Evolutionary conservation across 805 yeast genomes (phyloP).

Genomic region (Metschnikowia henanensis): DNA sequence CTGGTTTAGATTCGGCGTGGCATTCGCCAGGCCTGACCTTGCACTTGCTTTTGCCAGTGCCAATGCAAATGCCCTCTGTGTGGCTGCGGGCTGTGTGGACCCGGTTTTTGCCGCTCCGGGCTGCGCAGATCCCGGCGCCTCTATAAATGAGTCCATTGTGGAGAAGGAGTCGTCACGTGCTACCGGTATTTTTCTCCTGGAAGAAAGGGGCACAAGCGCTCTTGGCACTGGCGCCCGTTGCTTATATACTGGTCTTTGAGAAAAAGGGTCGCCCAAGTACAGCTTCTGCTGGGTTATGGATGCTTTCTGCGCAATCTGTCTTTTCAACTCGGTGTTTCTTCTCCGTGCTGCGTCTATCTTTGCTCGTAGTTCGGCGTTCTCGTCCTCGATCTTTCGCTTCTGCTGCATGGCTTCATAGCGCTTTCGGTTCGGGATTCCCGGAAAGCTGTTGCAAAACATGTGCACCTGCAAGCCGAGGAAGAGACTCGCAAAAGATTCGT

Average conservation of each 20-base stretch:
- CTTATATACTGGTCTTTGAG: conserved; percentile 1
- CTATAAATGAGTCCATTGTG: conserved; percentile 30
- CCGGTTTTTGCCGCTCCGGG: background rate
- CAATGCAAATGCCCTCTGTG: too few species aligned
- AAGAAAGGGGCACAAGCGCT: background rate
- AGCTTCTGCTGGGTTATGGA: conserved; percentile 5
- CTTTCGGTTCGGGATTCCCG: conserved; percentile 37
- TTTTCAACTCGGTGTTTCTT: conserved; percentile 19
- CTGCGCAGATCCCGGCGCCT: conserved; percentile 19
- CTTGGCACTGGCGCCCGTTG: background rate
- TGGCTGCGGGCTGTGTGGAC: too few species aligned
- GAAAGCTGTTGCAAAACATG: conserved; percentile 85
- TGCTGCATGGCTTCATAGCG: conserved; percentile 33
- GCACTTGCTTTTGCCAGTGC: too few species aligned
- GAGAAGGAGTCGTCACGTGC: conserved; percentile 27
- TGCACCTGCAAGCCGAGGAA: conserved; percentile 80
- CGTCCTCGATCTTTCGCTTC: conserved; percentile 22
- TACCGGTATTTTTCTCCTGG: conserved; percentile 10
- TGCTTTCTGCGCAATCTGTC: conserved; percentile 12
- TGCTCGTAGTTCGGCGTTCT: conserved; percentile 23
- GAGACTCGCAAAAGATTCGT: conserved; percentile 77
- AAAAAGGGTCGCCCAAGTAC: conserved; percentile 1
- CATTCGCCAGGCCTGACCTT: conserved; percentile 3
- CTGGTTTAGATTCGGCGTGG: conserved; percentile 42
- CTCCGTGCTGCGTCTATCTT: conserved; percentile 21